A percentile compares a stretch with the other conserved stretches of the same genome.
phyloP scores from a whole-genome alignment of 306 rosid genomes.

The Albizia julibrissin region DNA sequence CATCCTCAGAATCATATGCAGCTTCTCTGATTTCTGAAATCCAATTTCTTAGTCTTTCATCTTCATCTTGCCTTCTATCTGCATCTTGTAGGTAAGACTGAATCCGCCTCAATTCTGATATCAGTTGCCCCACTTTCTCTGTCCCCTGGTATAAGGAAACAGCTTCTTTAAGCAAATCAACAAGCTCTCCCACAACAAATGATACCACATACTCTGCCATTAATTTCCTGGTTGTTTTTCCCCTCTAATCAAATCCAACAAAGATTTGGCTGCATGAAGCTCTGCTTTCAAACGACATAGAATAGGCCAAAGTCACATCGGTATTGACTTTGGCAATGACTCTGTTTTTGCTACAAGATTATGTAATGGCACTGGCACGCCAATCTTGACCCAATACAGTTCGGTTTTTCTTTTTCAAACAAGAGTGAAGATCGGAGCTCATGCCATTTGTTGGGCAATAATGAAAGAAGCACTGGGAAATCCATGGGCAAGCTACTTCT shows the following conservation, averaged over 20 bases:
- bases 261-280: background rate
- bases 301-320: background rate
- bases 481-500: background rate
- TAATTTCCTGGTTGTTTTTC: background rate
- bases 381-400: background rate
- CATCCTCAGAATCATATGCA: slow-evolving; percentile 59
- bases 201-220: slow-evolving; percentile 50
- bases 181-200: slow-evolving; percentile 37
- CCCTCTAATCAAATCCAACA: background rate
- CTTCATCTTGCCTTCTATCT: slow-evolving; percentile 47
- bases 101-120: slow-evolving; percentile 42
- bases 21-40: slow-evolving; percentile 58
- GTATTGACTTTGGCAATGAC: background rate
- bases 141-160: slow-evolving; percentile 35
- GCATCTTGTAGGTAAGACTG: slow-evolving; percentile 53
- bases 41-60: slow-evolving; percentile 36
- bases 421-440: background rate
- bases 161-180: slow-evolving; percentile 45
- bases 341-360: background rate
- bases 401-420: background rate
- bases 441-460: background rate
- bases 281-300: background rate
- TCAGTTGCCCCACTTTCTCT: slow-evolving; percentile 41
- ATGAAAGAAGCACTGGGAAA: background rate
- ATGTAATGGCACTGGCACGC: background rate